A percentile compares a stretch with the other conserved stretches of the same genome.
Evolutionary conservation across 257 asterid species (phyloP).

Genomic region (Agastache rugosa): DNA sequence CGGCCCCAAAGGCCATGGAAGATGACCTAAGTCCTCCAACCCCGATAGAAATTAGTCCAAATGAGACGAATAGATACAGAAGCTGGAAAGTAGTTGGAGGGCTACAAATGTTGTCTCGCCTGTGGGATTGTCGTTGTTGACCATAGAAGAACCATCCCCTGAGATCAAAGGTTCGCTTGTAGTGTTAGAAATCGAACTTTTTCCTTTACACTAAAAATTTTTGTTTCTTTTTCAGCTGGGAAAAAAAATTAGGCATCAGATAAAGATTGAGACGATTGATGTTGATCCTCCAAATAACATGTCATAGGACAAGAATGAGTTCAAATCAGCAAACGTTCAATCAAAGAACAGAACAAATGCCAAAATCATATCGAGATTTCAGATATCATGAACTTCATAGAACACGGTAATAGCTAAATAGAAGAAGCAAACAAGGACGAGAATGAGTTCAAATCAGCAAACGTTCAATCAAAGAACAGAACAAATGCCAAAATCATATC

Average conservation of each 20-base stretch:
- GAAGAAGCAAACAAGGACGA: too few species aligned
- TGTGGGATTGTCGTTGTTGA: conserved; percentile 61
- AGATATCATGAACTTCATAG: too few species aligned
- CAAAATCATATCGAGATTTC: too few species aligned
- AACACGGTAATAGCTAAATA: too few species aligned
- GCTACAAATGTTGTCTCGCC: conserved; percentile 45
- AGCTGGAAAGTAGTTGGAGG: conserved; percentile 53
- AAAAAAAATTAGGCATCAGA: neutral
- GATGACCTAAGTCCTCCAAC: conserved; percentile 68
- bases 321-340: too few species aligned
- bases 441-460: too few species aligned
- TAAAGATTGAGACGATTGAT: neutral
- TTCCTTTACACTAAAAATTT: neutral
- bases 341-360: too few species aligned
- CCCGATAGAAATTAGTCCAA: conserved; percentile 71
- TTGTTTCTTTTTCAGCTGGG: too few species aligned
- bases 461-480: too few species aligned
- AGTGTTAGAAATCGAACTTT: neutral
- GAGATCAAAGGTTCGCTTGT: conserved; percentile 16
- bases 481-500: too few species aligned
- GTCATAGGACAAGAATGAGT: too few species aligned
- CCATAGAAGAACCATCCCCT: conserved; percentile 75
- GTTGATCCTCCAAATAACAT: neutral
- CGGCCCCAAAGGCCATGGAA: conserved; percentile 71
- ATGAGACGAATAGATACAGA: conserved; percentile 44